Conservation (phyloP, 257 asterid genomes). For the Ligustrum vulgare region DNA sequence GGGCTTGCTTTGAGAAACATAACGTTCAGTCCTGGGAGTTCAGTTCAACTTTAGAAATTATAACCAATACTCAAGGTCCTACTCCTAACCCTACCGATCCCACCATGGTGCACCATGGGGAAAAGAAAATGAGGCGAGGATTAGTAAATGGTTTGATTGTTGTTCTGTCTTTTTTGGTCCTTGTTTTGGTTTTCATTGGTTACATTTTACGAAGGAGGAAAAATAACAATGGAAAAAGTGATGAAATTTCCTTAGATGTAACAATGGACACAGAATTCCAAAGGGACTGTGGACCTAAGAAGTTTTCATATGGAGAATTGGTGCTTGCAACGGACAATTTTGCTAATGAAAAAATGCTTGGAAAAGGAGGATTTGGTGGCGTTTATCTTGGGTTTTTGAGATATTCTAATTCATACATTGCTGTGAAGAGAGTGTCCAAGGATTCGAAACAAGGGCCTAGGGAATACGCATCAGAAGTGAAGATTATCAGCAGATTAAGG, state of each 20-base stretch:
- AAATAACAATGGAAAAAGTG: neutral
- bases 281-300: slow-evolving; percentile 27
- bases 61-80: neutral
- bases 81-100: neutral
- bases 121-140: neutral
- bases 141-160: slow-evolving; percentile 22
- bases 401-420: no score
- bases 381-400: no score
- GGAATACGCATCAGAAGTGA: no score
- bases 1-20: no score
- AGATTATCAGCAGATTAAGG: no score
- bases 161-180: neutral
- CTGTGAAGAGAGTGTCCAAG: no score
- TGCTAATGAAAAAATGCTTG: no score
- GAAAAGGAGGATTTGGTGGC: no score
- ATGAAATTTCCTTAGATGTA: neutral
- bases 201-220: neutral
- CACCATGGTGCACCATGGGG: neutral
- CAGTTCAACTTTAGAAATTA: no score
- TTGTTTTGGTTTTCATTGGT: neutral
- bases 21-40: no score
- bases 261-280: neutral
- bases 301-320: slow-evolving; percentile 31
- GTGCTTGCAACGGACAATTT: slow-evolving; percentile 28
- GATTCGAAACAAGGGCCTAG: no score